Conservation (phyloP, 148 eudicot genomes). For the Limonium bicolor region DNA sequence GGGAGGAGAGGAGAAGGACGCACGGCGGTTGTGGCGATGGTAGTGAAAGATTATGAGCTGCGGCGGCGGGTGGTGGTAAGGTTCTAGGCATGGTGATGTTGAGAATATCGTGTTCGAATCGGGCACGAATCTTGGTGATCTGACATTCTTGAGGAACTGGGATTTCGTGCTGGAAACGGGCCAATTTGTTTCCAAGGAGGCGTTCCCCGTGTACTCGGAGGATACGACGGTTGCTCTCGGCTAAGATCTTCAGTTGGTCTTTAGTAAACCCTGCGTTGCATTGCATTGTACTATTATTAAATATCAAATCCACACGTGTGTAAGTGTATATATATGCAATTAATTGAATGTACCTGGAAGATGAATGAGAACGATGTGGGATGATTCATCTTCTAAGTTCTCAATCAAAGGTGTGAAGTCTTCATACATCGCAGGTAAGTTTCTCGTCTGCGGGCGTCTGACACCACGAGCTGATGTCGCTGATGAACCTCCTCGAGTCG, state of each 20-base stretch:
- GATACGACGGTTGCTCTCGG: conserved; percentile 22
- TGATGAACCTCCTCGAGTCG: too few relatives aligned
- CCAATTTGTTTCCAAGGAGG: conserved; percentile 27
- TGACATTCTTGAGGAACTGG: conserved; percentile 30
- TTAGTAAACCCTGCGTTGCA: conserved; percentile 32
- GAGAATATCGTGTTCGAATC: conserved; percentile 37
- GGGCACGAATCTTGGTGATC: conserved; percentile 36
- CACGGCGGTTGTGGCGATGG: not conserved
- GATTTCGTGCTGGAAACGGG: conserved; percentile 42
- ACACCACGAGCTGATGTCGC: too few relatives aligned
- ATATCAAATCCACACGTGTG: not conserved
- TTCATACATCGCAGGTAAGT: conserved; percentile 31
- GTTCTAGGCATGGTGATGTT: conserved; percentile 38
- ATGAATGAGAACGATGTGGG: conserved; percentile 21
- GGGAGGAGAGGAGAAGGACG: not conserved
- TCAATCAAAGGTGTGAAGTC: conserved; percentile 39
- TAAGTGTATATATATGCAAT: not conserved
- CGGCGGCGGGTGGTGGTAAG: too few relatives aligned
- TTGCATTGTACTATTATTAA: too few relatives aligned
- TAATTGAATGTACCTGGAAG: conserved; percentile 39
- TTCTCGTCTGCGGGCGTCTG: too few relatives aligned
- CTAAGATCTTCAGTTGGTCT: conserved; percentile 40
- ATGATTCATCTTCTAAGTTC: conserved; percentile 33
- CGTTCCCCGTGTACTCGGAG: conserved; percentile 48
- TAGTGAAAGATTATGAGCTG: too few relatives aligned